phyloP scores from a whole-genome alignment of 768 basidiomycete genomes.

The Favolaschia claudopus region DNA sequence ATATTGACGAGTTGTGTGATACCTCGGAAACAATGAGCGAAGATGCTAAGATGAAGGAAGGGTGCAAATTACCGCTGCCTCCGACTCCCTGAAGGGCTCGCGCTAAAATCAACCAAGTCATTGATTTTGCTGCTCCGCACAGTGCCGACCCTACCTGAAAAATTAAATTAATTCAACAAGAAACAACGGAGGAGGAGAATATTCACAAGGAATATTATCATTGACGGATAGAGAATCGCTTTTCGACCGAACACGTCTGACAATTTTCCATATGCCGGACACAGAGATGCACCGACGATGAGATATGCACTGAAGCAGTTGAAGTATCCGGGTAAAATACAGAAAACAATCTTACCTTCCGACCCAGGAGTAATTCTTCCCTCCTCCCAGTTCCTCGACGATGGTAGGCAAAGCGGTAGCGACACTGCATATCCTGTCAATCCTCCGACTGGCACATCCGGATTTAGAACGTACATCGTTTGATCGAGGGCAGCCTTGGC shows the following conservation, averaged over 20 bases:
- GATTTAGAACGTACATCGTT: constrained; percentile 40
- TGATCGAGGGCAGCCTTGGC: constrained; percentile 67
- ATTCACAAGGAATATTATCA: constrained; percentile 71
- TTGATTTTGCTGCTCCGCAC: constrained; percentile 80
- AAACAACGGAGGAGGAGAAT: too few relatives aligned
- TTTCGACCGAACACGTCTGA: constrained; percentile 69
- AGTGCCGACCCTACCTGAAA: constrained; percentile 76
- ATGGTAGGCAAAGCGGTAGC: constrained; percentile 80
- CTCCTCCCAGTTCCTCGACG: constrained; percentile 65
- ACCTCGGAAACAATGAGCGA: constrained; percentile 1
- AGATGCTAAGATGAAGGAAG: not conserved
- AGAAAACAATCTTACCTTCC: constrained; percentile 56
- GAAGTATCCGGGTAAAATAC: not conserved
- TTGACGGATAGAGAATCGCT: constrained; percentile 68
- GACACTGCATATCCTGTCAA: constrained; percentile 60
- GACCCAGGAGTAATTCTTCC: constrained; percentile 73
- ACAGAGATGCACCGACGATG: constrained; percentile 67
- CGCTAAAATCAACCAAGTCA: constrained; percentile 78
- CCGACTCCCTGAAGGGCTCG: constrained; percentile 86
- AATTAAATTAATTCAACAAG: not conserved
- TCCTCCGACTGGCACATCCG: not conserved
- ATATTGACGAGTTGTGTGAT: constrained; percentile 58
- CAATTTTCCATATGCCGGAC: constrained; percentile 80
- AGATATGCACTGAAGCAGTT: constrained; percentile 66
- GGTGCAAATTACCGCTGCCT: constrained; percentile 67